Base-by-base conservation (phyloP, 2,329 filamentous ascomycete genomes). In the Rugonectria rugulosa region DNA sequence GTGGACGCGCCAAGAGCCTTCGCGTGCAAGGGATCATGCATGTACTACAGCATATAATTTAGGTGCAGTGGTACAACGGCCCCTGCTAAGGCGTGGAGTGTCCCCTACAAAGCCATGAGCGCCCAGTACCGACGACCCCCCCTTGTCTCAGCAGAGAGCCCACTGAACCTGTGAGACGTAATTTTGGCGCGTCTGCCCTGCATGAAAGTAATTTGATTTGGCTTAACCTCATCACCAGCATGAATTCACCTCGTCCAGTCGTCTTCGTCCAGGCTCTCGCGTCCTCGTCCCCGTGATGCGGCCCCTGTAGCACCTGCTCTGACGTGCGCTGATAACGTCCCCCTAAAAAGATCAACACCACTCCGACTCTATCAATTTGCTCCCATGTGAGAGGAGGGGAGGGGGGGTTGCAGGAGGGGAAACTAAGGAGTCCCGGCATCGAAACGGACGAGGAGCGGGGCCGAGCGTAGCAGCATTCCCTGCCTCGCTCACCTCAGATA, bases 11-110 rank as follows among this genome's bases (percentile, higher is more conserved):
- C 46, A 45, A 34, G 38, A 44, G 24, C 48, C 42, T 47, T 64
- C 63, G 59, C 60, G 60, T 50, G 49, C 59, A 44, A 58, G 42
- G 58, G 58, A 57, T 19, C 26, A 29, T 7, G 3, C 17, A 37
- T 15, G 34, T 41, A 41, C 37, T 24, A 5, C 37, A 15, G 19
- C 37, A 41, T 26, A 21, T 41, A 20, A 10, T n/a, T 19, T n/a
- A 11, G n/a, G 40, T 43, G 15, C 10, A 15, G n/a, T 17, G 40
- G 40, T 43, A 43, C 40, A 42, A 27, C 27, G 21, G 37, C 24
- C 32, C 29, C 23, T 11, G 24, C 24, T 27, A 41, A 26, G 47
- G n/a, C 46, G 36, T 32, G 36, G 36, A 15, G 11, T 37, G 21
- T 17, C 38, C 29, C 48, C 26, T 40, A 8, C 29, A 8, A 11